Evolutionary conservation across 164 flowering plant genomes (phyloP).

Genomic region (Annona cherimola): DNA sequence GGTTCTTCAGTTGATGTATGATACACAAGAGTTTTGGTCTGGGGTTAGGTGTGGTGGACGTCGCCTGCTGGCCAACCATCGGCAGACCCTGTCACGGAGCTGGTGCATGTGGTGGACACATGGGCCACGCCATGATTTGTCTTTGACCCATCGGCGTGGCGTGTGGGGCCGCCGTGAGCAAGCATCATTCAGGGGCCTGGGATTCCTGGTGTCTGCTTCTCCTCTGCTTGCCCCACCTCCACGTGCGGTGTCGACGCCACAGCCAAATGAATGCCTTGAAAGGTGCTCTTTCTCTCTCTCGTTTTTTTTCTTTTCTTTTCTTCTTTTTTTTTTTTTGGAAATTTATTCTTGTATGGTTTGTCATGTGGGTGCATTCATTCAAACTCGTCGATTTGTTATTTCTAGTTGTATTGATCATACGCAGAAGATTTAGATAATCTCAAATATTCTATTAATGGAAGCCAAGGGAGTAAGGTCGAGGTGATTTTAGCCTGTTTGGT

Average conservation of each 20-base stretch:
- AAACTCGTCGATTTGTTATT: not conserved
- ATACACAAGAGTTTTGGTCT: not conserved
- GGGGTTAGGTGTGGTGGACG: not conserved
- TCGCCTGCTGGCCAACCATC: not conserved
- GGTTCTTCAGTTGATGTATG: not conserved
- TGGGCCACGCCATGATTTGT: not conserved
- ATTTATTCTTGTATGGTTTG: not conserved
- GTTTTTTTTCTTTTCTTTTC: no score
- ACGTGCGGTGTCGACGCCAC: not conserved
- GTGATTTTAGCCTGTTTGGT: no score
- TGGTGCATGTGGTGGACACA: not conserved
- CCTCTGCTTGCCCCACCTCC: conserved; percentile 3
- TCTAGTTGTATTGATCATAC: not conserved
- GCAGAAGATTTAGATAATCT: not conserved
- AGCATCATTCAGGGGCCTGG: not conserved
- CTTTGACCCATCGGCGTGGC: conserved; percentile 1
- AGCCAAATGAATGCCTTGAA: not conserved
- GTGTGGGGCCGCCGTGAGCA: not conserved
- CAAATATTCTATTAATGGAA: not conserved
- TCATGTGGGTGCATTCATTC: conserved; percentile 2
- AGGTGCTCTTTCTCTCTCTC: not conserved
- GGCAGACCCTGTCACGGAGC: not conserved
- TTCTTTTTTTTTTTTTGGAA: no score
- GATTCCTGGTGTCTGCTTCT: conserved; percentile 1
- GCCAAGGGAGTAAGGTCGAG: no score